Evolutionary conservation across 805 yeast species (phyloP).

Genomic region (Teunomyces barrocoloradensis): DNA sequence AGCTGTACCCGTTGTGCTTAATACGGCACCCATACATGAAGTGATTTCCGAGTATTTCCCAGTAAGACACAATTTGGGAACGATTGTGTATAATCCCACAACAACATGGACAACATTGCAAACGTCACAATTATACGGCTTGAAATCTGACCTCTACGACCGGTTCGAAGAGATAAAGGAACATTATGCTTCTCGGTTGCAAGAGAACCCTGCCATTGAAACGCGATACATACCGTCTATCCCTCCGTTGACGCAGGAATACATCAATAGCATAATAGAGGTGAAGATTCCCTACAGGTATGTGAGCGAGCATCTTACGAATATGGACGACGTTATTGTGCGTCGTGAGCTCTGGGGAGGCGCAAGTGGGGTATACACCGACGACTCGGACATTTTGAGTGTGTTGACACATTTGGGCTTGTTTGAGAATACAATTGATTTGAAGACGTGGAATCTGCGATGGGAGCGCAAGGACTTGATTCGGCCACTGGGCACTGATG

Average conservation of each 20-base stretch:
- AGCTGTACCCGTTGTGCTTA: slow-evolving; percentile 8
- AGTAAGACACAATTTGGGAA: slow-evolving; percentile 26
- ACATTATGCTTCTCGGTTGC: slow-evolving; percentile 9
- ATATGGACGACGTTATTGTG: slow-evolving; percentile 23
- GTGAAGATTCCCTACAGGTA: slow-evolving; percentile 52
- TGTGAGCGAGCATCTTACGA: slow-evolving; percentile 26
- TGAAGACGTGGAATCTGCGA: slow-evolving; percentile 29
- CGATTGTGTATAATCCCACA: slow-evolving; percentile 52
- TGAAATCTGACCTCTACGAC: slow-evolving; percentile 26
- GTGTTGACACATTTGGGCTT: slow-evolving; percentile 76
- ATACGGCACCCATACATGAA: slow-evolving; percentile 19
- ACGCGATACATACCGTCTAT: slow-evolving; percentile 34
- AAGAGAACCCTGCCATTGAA: slow-evolving; percentile 11
- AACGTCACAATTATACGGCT: slow-evolving; percentile 22
- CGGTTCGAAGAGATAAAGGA: slow-evolving; percentile 27
- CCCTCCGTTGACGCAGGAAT: slow-evolving; percentile 36
- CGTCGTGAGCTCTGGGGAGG: slow-evolving; percentile 75
- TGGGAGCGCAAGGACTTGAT: slow-evolving; percentile 30
- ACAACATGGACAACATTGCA: slow-evolving; percentile 48
- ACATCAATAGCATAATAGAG: slow-evolving; percentile 50
- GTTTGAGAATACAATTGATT: slow-evolving; percentile 36
- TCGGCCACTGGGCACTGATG: slow-evolving; percentile 11
- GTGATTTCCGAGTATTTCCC: slow-evolving; percentile 28
- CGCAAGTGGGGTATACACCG: slow-evolving; percentile 79
- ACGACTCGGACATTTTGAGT: slow-evolving; percentile 82